phyloP scores from a whole-genome alignment of 176 grass and related monocot species.

The Phoenix roebelenii region DNA sequence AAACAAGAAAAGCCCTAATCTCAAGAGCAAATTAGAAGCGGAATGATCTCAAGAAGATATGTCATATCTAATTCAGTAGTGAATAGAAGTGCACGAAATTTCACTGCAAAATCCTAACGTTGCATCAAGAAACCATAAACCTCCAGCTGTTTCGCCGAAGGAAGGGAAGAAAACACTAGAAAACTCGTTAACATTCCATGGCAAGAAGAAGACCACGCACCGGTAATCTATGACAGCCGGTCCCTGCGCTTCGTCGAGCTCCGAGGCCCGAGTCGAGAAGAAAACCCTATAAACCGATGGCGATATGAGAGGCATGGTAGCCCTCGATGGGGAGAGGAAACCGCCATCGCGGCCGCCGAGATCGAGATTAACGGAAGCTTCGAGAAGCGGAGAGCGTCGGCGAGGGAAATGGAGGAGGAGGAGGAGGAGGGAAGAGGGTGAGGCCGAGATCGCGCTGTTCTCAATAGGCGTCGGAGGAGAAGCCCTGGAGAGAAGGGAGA shows the following conservation, averaged over 20 bases:
- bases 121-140: too few relatives aligned
- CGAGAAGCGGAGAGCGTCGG: background rate
- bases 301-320: background rate
- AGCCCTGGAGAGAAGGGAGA: conserved; percentile 14
- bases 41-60: too few relatives aligned
- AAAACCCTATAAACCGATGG: conserved; percentile 22
- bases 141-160: background rate
- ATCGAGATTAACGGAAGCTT: background rate
- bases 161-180: background rate
- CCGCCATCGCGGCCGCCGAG: conserved; percentile 24
- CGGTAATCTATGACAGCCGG: conserved; percentile 30
- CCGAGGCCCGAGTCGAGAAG: conserved; percentile 34
- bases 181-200: too few relatives aligned
- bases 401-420: background rate
- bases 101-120: too few relatives aligned
- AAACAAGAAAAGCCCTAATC: too few relatives aligned
- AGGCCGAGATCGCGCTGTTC: conserved; percentile 1
- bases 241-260: conserved; percentile 22
- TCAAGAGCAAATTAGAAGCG: too few relatives aligned
- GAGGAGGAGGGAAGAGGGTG: background rate
- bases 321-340: conserved; percentile 7
- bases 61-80: too few relatives aligned
- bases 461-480: conserved; percentile 10
- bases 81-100: too few relatives aligned
- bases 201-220: conserved; percentile 19